Evolutionary conservation across 2,329 filamentous ascomycete genomes (phyloP), one percentile per base, ranked within the genome.

Genomic region (Didymella exigua): DNA sequence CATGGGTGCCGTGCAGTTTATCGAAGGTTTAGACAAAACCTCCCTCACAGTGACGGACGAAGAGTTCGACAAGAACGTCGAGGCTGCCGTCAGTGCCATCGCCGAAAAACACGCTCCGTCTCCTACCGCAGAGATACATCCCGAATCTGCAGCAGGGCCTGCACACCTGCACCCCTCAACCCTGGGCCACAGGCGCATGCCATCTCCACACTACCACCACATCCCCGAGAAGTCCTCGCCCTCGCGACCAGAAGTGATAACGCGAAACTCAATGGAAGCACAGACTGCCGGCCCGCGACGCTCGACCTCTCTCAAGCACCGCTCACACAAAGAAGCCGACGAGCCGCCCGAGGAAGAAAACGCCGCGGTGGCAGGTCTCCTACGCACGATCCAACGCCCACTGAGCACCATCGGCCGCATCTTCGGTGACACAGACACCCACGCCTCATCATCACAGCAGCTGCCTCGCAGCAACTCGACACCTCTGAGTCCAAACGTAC

Each of bases 11-110:
- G 89, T 99, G 44, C 92, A 96, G 67, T 99, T 99, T 74, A 90
- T 99, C 65, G 95, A 99, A 78, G 96, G 91, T 56, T 87, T 99
- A 76, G 95, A 99, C 75, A 88, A 93, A 38, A 98, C 95, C 1
- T 93, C 89, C 23, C 79, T 99, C 7, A 98, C 95, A 1, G 95
- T 99, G 46, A 89, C 89, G 2, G 93, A 99, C 68, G 91, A 95
- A 52, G 95, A 98, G 31, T 99, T 99, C 68, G 95, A 99, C 73
- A 86, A 85, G 70, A 93, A 96, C 63, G 96, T 99, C n/a, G 95
- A 99, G 77, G 89, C 89, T 4, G 93, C 95, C 7, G 96, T 99
- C 3, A 96, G 91, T 5, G 91, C 90, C 36, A 99, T 99, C 62
- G 93, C 95, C 2, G 93, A 97, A 76, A 91, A 90, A 68, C 92